Conservation (phyloP, 208 protist genomes). For the Leptomonas pyrrhocoris region DNA sequence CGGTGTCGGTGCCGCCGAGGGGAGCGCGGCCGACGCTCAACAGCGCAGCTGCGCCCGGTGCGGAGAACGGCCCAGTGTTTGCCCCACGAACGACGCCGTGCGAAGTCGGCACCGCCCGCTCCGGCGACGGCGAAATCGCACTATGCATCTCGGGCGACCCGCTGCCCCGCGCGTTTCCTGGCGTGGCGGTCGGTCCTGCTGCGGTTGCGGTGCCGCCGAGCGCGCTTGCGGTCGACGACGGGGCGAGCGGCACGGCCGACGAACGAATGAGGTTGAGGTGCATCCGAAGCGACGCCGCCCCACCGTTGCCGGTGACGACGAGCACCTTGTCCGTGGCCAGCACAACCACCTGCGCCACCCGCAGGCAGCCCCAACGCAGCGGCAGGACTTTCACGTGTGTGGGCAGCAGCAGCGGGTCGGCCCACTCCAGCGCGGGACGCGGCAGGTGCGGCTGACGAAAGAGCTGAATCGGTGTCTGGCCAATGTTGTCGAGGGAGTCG, state of each 20-base stretch:
- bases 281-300: constrained; percentile 33
- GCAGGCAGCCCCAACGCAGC: constrained; percentile 53
- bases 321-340: constrained; percentile 33
- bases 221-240: not conserved
- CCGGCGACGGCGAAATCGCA: not conserved
- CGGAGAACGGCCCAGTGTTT: not conserved
- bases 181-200: not conserved
- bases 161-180: not conserved
- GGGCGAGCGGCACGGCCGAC: not conserved
- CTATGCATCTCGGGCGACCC: constrained; percentile 6
- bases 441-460: constrained; percentile 91
- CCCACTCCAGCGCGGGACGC: constrained; percentile 41
- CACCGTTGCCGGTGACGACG: constrained; percentile 28
- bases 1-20: constrained; percentile 17
- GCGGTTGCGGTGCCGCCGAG: not conserved
- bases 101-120: not conserved
- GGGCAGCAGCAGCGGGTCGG: constrained; percentile 41
- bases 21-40: not conserved
- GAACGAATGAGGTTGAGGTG: constrained; percentile 31
- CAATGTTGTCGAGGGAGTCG: constrained; percentile 96
- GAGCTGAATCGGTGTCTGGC: constrained; percentile 97
- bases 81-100: not conserved
- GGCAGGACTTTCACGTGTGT: constrained; percentile 51
- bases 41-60: not conserved
- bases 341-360: constrained; percentile 44